Evolutionary conservation across 2,329 filamentous ascomycete genomes (phyloP).

Genomic region (Colletotrichum eleusines): DNA sequence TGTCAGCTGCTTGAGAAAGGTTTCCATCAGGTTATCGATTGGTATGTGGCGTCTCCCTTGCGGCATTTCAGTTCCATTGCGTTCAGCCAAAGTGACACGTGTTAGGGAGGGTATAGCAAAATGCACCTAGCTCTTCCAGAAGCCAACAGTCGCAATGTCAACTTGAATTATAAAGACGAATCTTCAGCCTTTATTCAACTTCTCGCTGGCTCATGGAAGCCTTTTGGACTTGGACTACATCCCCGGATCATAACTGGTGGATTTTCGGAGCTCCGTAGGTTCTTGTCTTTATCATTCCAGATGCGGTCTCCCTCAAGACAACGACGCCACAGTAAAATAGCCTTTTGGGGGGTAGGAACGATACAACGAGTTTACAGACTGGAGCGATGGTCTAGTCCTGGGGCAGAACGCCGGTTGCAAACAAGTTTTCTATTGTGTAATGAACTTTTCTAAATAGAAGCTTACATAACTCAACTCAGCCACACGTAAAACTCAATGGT

Average conservation of each 20-base stretch:
- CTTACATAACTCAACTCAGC: background rate
- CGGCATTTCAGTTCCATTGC: background rate
- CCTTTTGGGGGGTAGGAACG: background rate
- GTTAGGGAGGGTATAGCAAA: background rate
- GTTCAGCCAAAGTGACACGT: background rate
- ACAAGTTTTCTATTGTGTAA: background rate
- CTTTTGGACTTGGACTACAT: background rate
- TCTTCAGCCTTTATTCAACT: background rate
- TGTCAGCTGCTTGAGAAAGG: background rate
- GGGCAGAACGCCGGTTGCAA: background rate
- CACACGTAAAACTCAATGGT: background rate
- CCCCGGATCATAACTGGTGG: too few species aligned
- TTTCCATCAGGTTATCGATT: too few species aligned
- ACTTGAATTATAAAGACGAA: fast-evolving
- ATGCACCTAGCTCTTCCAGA: background rate
- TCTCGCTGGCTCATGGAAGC: too few species aligned
- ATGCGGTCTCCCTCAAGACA: background rate
- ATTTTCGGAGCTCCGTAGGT: too few species aligned
- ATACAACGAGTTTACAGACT: background rate
- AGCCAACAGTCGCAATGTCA: background rate
- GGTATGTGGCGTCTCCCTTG: background rate
- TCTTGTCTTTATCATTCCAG: background rate
- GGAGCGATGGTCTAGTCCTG: background rate
- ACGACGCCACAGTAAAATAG: background rate
- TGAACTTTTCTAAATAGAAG: background rate